Conservation (phyloP, 129 eudicot genomes). For the Pseudognaphalium luteoalbum region DNA sequence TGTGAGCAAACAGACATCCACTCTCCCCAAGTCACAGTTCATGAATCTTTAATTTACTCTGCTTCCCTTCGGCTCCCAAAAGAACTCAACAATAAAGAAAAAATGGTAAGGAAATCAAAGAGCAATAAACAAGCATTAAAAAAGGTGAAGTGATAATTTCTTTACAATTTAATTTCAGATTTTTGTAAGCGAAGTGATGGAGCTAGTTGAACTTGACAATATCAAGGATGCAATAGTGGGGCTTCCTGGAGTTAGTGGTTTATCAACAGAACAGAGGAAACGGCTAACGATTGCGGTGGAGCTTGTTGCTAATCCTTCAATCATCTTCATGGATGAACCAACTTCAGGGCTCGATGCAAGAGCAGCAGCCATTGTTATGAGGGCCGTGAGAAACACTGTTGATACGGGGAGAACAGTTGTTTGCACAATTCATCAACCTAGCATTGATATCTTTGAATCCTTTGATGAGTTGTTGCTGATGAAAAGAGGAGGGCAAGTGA, state of each 20-base stretch:
- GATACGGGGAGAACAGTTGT: slow-evolving; percentile 93
- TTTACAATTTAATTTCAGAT: slow-evolving; percentile 24
- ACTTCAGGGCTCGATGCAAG: slow-evolving; percentile 95
- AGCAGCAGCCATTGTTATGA: slow-evolving; percentile 97
- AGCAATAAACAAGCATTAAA: not conserved
- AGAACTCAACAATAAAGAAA: slow-evolving; percentile 31
- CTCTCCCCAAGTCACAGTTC: slow-evolving; percentile 48
- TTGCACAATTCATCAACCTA: slow-evolving; percentile 91
- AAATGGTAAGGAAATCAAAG: slow-evolving; percentile 23
- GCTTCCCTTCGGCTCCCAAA: slow-evolving; percentile 50
- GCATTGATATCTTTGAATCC: slow-evolving; percentile 90
- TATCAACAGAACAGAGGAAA: slow-evolving; percentile 81
- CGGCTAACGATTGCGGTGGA: slow-evolving; percentile 84
- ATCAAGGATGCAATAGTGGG: slow-evolving; percentile 77
- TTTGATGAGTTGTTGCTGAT: slow-evolving; percentile 84
- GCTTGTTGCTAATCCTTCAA: slow-evolving; percentile 90
- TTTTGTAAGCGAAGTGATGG: slow-evolving; percentile 70
- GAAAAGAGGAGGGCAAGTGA: slow-evolving; percentile 89
- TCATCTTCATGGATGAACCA: slow-evolving; percentile 92
- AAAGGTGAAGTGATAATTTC: not conserved
- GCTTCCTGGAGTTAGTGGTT: slow-evolving; percentile 73
- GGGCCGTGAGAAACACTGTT: slow-evolving; percentile 88
- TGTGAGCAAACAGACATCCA: slow-evolving; percentile 61
- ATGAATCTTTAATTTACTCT: slow-evolving; percentile 50
- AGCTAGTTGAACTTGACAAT: slow-evolving; percentile 63